These are phyloP conservation scores for Setaria viridis DNA, from an alignment of 202 grass and related monocot species.

Conservation along the genomic window DNA sequence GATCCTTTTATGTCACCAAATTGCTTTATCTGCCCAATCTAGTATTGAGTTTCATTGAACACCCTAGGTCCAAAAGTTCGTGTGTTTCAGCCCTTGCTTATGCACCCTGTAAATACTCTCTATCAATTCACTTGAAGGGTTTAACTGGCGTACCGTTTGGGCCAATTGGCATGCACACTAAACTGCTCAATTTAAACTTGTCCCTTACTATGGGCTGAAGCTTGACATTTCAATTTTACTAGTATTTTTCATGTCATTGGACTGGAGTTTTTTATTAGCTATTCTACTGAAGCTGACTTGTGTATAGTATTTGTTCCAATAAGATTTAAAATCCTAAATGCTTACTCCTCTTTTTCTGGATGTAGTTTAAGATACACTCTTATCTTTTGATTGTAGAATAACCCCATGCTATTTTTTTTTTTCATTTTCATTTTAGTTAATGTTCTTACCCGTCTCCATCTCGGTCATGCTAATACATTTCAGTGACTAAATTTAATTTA, in stretches of 20 bases:
- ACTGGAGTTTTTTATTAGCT: too few relatives aligned
- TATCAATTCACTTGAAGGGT: too few relatives aligned
- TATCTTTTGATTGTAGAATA: neutral
- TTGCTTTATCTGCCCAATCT: neutral
- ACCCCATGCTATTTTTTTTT: neutral
- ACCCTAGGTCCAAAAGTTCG: neutral
- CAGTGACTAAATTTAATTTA: constrained; percentile 20
- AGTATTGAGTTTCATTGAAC: neutral
- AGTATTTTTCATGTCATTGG: too few relatives aligned
- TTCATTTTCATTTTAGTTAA: neutral
- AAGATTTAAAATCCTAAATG: neutral
- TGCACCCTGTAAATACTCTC: too few relatives aligned
- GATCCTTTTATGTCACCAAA: neutral
- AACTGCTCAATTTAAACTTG: too few relatives aligned
- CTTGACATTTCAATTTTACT: too few relatives aligned
- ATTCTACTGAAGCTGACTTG: too few relatives aligned
- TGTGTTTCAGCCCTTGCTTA: too few relatives aligned
- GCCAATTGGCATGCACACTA: too few relatives aligned
- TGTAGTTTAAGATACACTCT: neutral
- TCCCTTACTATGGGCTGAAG: too few relatives aligned
- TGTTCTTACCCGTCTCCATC: constrained; percentile 4
- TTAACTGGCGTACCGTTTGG: too few relatives aligned
- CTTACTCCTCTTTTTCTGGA: neutral
- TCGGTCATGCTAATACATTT: constrained; percentile 25
- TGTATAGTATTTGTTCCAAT: neutral